These are phyloP conservation scores for Camelina hispida DNA, from an alignment of 345 rosid species.

Conservation along the genomic window DNA sequence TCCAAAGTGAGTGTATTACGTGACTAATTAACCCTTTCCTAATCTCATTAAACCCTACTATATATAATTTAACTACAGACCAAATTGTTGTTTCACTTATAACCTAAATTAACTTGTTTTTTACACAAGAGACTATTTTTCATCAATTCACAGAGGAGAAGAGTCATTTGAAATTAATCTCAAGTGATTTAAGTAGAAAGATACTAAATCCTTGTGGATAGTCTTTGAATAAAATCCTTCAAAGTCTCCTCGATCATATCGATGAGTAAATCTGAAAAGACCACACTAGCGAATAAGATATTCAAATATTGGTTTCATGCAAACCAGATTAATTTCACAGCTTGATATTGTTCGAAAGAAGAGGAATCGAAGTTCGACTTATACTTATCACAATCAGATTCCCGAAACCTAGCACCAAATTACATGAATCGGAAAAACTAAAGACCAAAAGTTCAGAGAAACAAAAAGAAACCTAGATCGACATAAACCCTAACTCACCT, in stretches of 20 bases:
- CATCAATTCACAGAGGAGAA: background rate
- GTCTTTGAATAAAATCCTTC: background rate
- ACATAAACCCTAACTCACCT: constrained; percentile 15
- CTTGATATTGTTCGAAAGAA: constrained; percentile 10
- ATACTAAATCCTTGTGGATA: background rate
- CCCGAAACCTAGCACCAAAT: background rate
- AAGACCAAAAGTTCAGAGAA: background rate
- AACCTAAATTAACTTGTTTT: background rate
- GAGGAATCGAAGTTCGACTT: constrained; percentile 17
- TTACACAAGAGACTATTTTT: background rate
- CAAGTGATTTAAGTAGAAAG: background rate
- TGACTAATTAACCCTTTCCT: constrained; percentile 45
- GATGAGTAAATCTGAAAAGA: constrained; percentile 9
- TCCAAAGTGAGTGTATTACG: constrained; percentile 33
- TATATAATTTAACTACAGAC: constrained; percentile 2
- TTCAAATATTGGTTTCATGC: background rate
- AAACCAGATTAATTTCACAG: background rate
- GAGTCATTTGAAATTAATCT: background rate
- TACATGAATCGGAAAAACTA: background rate
- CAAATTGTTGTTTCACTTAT: background rate
- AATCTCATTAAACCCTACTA: constrained; percentile 30
- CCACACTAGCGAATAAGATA: background rate
- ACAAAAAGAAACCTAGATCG: background rate
- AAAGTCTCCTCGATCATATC: constrained; percentile 18
- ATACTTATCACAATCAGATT: background rate